Evolutionary conservation across 1,139 yeast genomes (phyloP), one percentile per base, ranked within the genome.

Genomic region (Kodamaea arcana): DNA sequence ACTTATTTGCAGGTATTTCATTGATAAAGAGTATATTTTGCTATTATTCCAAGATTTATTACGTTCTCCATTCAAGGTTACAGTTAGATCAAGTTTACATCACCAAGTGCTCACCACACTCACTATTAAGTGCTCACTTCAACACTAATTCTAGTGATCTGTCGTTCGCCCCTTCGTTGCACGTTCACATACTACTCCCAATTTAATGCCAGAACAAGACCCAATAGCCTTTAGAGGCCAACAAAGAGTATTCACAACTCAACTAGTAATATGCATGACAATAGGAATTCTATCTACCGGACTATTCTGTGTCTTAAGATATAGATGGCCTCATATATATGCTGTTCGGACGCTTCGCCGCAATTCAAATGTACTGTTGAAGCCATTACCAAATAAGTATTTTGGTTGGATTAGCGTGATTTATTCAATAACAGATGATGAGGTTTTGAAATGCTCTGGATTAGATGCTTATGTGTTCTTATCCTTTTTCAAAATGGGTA

Each of bases 251-350:
- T 69, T 69, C 48, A 62, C 61, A 33, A 61, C 73, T 4, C 75
- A 69, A 50, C 54, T 69, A 38, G 53, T 56, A 28, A 49, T 69
- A 20, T 69, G 74, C 39, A 45, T 58, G 13, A 49, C 62, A 43
- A 51, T 62, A 5, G 75, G 75, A 1, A 33, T 58, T n/a, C 50
- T 52, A 15, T 54, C 66, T 30, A 63, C 69, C 32, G 38, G 62
- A 13, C 48, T 67, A 29, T 69, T 69, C 45, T 69, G 75, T 45
- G 51, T 62, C 33, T 54, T 67, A 37, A 54, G 76, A 35, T 64
- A 62, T 34, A 56, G 65, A 46, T 72, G 75, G 73, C 76, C 76
- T 15, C 75, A 69, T 44, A 67, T 72, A 43, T 71, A 71, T 43
- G 75, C 76, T n/a, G 70, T 69, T 13, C 45, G 76, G 41, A 68